Evolutionary conservation across 1,139 yeast species (phyloP).

Genomic region (Hyphopichia burtonii): DNA sequence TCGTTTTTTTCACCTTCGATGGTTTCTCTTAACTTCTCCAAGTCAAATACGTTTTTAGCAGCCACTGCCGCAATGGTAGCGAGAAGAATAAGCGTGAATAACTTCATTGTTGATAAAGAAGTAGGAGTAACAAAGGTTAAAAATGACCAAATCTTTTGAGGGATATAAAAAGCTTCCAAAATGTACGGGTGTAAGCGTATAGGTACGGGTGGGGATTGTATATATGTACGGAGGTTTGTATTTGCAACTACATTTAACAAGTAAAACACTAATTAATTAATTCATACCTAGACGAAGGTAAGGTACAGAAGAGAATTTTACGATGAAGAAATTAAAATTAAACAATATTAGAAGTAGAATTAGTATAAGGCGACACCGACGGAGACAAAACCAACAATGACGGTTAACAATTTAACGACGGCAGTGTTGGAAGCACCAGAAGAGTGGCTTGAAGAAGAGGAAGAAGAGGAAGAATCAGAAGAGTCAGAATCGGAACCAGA

Average conservation of each 20-base stretch:
- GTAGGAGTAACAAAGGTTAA: no score
- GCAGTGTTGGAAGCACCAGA: constrained; percentile 26
- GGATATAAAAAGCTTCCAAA: no score
- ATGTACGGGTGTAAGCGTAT: neutral
- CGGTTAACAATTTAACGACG: constrained; percentile 45
- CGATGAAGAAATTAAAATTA: no score
- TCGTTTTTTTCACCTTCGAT: constrained; percentile 10
- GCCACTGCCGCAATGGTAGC: neutral
- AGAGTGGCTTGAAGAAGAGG: constrained; percentile 22
- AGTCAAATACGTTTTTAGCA: constrained; percentile 18
- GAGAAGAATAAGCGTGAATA: neutral
- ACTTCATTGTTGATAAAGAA: neutral
- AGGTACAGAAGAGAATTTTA: no score
- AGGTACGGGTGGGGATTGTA: no score
- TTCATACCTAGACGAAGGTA: no score
- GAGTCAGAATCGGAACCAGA: constrained; percentile 25
- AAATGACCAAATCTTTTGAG: no score
- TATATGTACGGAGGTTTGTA: no score
- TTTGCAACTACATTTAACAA: no score
- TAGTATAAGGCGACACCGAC: constrained; percentile 64
- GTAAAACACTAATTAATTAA: no score
- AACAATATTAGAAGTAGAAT: no score
- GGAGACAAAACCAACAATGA: constrained; percentile 62
- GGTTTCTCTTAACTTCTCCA: constrained; percentile 10
- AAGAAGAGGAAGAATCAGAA: constrained; percentile 17